Evolutionary conservation across 2,329 filamentous ascomycete genomes (phyloP).

Genomic region (Dactylellina haptotyla): DNA sequence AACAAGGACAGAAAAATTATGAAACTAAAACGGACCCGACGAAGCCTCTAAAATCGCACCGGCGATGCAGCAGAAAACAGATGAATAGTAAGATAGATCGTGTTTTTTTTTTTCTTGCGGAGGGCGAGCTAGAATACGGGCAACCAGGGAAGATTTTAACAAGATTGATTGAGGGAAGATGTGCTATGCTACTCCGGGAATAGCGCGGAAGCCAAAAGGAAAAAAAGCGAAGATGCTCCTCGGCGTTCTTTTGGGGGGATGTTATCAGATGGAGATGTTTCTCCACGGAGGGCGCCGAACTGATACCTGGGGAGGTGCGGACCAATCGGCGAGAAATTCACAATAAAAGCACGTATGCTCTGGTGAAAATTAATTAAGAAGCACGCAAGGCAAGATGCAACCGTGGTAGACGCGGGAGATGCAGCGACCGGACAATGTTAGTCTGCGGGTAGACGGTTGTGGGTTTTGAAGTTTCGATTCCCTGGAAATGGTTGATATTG

Average conservation of each 20-base stretch:
- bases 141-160: conserved; percentile 22
- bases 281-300: conserved; percentile 11
- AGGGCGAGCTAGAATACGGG: background rate
- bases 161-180: conserved; percentile 23
- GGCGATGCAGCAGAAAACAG: background rate
- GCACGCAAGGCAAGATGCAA: background rate
- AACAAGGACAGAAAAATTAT: background rate
- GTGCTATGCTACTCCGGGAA: conserved; percentile 27
- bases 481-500: no score
- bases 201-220: conserved; percentile 20
- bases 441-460: background rate
- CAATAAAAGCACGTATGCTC: no score
- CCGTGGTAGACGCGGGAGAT: background rate
- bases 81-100: conserved; percentile 4
- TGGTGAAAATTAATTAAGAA: background rate
- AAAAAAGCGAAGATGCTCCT: conserved; percentile 1
- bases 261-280: background rate
- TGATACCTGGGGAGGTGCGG: no score
- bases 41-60: background rate
- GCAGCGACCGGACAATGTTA: background rate
- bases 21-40: background rate
- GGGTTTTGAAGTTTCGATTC: no score
- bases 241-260: background rate
- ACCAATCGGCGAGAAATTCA: no score
- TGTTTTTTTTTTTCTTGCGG: no score